Base-by-base conservation (phyloP, 2,329 filamentous ascomycete species). In the Talaromyces pinophilus region DNA sequence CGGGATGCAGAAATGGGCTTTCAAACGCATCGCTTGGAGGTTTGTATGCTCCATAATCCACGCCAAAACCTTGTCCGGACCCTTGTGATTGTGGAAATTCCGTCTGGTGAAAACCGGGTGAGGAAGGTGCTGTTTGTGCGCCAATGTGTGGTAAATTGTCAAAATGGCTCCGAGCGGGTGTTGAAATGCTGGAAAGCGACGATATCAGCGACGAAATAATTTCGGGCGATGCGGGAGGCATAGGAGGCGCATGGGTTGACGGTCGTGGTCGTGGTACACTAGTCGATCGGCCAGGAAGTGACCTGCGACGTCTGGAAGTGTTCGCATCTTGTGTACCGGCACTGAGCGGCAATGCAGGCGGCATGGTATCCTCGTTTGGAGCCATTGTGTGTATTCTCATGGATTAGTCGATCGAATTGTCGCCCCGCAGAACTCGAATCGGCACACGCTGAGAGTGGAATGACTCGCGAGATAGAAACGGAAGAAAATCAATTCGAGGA, bases 11-110 rank as follows among this genome's bases (percentile, higher is more conserved):
- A 70, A 82, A 80, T 59, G 81, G 79, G 42, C 84, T 81, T 59
- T 85, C 81, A 54, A 81, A 74, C 13, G 83, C 73, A 19, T 86
- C 82, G 62, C 83, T 82, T 4, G 84, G 81, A 57, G 84, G 80
- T 60, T 84, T 81, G 76, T 87, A 90, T 67, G 87, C 84, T 67
- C 89, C 87, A 83, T 92, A 92, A 74, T 92, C 90, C 78, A 92
- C 86, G 57, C 90, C 89, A 75, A 91, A 91, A 67, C 82, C 83
- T 71, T 80, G 69, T 59, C 72, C 71, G 59, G 65, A 69, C 17
- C 60, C 74, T 70, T 63, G 71, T 59, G 44, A 48, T 73, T 74
- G 19, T 73, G 70, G 44, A 28, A 55, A 63, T 15, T 63, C 62
- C 17, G 55, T 10, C 30, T 67, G 66, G n/a, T 72, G 73, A 30